These are phyloP conservation scores for Trichoderma erinaceum DNA, from an alignment of 495 filamentous ascomycete genomes.

Conservation along the genomic window DNA sequence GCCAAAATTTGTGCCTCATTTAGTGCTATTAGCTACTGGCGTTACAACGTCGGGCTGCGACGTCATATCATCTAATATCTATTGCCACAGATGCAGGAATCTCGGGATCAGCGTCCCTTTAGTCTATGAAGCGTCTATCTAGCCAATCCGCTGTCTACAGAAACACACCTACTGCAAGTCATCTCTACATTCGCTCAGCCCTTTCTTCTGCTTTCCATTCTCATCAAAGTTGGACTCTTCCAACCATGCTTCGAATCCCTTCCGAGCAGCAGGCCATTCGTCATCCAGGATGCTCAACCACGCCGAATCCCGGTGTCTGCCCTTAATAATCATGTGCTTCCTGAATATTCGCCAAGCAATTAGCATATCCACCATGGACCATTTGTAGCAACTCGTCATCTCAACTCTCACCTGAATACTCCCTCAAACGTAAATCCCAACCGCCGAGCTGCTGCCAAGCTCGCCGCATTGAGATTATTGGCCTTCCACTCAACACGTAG, in stretches of 20 bases:
- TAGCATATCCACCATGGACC: background rate
- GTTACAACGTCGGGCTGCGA: too few relatives aligned
- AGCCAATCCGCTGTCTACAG: background rate
- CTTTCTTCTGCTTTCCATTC: constrained; percentile 34
- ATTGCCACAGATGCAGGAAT: too few relatives aligned
- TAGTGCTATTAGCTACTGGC: too few relatives aligned
- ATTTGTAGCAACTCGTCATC: background rate
- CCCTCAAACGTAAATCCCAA: constrained; percentile 46
- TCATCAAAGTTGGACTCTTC: constrained; percentile 37
- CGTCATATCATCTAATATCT: too few relatives aligned
- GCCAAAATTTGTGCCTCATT: too few relatives aligned
- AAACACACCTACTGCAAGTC: background rate
- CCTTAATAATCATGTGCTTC: constrained; percentile 41
- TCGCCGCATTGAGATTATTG: constrained; percentile 39
- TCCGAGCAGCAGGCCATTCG: constrained; percentile 38
- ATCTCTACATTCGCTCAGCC: constrained; percentile 29
- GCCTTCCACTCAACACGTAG: constrained; percentile 51
- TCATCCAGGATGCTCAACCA: constrained; percentile 43
- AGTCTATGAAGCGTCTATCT: too few relatives aligned
- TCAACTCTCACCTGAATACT: constrained; percentile 39
- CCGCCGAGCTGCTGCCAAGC: constrained; percentile 38
- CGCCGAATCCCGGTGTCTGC: constrained; percentile 42
- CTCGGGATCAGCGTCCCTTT: too few relatives aligned
- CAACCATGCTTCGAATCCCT: constrained; percentile 38
- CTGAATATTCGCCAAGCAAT: background rate